Conservation (phyloP, 148 eudicot species). For the Rhododendron ovatum region DNA sequence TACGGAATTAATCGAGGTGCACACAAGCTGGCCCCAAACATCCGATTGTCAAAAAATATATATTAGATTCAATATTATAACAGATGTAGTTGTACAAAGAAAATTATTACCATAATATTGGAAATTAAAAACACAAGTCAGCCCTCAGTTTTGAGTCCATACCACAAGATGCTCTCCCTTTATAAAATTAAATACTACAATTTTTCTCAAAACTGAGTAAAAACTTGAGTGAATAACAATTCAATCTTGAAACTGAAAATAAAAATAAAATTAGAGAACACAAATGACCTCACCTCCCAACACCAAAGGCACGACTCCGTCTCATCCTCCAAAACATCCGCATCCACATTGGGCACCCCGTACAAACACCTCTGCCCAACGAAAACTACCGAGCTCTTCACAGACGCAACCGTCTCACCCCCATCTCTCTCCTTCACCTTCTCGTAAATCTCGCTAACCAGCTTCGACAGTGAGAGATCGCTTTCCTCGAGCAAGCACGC, state of each 20-base stretch:
- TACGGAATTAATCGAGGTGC: too few species aligned
- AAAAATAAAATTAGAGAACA: neutral
- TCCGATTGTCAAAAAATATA: neutral
- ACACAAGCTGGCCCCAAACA: neutral
- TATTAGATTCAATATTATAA: too few species aligned
- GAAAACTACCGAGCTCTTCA: constrained; percentile 57
- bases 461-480: constrained; percentile 43
- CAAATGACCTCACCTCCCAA: constrained; percentile 67
- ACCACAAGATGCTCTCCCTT: too few species aligned
- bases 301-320: constrained; percentile 70
- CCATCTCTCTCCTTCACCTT: constrained; percentile 41
- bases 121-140: too few species aligned
- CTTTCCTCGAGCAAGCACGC: constrained; percentile 83
- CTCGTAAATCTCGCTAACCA: constrained; percentile 52
- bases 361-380: constrained; percentile 71
- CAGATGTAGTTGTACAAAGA: neutral
- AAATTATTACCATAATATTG: too few species aligned
- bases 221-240: neutral
- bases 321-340: constrained; percentile 84
- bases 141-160: too few species aligned
- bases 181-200: too few species aligned
- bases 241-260: neutral
- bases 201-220: neutral
- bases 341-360: constrained; percentile 56
- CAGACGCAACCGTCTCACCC: constrained; percentile 44